Conservation (phyloP, 75 land plant genomes). For the Cryptomeria japonica region DNA sequence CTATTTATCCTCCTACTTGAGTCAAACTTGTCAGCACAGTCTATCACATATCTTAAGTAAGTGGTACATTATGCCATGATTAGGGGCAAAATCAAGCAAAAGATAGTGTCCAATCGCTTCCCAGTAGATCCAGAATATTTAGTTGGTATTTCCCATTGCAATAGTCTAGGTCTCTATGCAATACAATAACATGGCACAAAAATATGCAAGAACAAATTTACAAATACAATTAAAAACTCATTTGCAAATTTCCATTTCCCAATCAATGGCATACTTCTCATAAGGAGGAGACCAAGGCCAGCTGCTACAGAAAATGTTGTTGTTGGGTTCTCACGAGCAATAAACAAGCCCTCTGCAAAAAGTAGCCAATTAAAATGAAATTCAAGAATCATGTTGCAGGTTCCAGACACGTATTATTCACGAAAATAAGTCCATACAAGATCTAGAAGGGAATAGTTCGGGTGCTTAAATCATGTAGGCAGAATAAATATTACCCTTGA, state of each 20-base stretch:
- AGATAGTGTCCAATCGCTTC: background rate
- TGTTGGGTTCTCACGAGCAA: conserved; percentile 41
- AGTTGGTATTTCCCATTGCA: background rate
- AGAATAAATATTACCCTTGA: conserved; percentile 41
- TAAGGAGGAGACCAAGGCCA: conserved; percentile 36
- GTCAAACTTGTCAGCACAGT: background rate
- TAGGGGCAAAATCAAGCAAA: background rate
- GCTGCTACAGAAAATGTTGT: conserved; percentile 34
- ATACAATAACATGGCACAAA: background rate
- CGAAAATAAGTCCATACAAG: background rate
- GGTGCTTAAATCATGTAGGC: background rate
- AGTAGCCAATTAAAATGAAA: conserved; percentile 1
- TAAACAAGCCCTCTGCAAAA: conserved; percentile 41
- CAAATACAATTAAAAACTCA: background rate
- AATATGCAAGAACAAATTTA: background rate
- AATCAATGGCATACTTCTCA: conserved; percentile 46
- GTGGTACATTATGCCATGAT: background rate
- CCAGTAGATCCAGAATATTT: background rate
- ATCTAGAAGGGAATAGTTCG: background rate
- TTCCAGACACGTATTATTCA: background rate
- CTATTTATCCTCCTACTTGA: background rate
- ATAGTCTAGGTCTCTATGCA: background rate
- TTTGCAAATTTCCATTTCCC: conserved; percentile 3
- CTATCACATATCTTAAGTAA: background rate
- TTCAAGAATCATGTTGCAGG: background rate